These are phyloP conservation scores for Pezicula carpinea DNA, from an alignment of 2,329 filamentous ascomycete genomes.

Conservation along the genomic window DNA sequence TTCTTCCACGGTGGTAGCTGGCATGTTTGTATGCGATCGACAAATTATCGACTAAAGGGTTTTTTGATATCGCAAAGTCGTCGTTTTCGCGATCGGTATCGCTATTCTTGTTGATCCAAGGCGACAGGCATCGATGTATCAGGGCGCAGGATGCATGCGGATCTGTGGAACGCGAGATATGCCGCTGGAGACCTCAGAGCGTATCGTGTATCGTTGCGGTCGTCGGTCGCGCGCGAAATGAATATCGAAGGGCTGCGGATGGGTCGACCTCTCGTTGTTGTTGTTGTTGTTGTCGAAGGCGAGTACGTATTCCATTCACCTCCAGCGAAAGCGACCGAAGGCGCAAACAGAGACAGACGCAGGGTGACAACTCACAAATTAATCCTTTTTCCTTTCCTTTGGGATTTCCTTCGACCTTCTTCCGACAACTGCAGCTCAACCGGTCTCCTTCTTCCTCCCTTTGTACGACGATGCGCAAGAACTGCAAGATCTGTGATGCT, in stretches of 20 bases:
- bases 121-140: background rate
- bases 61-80: background rate
- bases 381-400: background rate
- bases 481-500: background rate
- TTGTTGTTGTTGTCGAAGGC: background rate
- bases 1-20: conserved; percentile 27
- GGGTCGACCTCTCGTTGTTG: background rate
- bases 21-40: conserved; percentile 19
- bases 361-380: conserved; percentile 1
- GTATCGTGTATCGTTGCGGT: background rate
- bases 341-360: background rate
- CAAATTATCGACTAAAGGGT: background rate
- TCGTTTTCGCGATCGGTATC: background rate
- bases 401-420: background rate
- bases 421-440: background rate
- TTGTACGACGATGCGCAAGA: conserved; percentile 1
- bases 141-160: conserved; percentile 1
- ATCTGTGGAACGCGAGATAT: background rate
- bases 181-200: background rate
- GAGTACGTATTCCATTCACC: background rate
- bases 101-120: background rate
- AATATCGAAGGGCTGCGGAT: background rate
- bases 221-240: background rate
- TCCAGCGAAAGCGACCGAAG: no score
- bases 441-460: conserved; percentile 1